Evolutionary conservation across 2,329 filamentous ascomycete species (phyloP), one percentile per base, ranked within the genome.

Genomic region (Scytalidium lignicola): DNA sequence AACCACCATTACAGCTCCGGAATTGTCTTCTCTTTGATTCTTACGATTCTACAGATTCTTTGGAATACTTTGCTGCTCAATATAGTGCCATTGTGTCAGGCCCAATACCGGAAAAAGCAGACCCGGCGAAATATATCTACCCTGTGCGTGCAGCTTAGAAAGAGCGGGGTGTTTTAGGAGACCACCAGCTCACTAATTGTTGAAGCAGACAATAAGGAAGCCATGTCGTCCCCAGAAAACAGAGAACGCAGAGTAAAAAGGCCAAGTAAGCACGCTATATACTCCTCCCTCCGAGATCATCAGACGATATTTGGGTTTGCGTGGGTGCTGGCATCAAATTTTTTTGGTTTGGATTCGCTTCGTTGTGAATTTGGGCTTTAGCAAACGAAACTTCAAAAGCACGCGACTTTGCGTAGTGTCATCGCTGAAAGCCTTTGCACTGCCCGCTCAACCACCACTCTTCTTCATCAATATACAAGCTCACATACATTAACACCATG

Each of bases 241-340:
- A 29, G 47, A 43, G 41, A 49, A 19, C 54, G 60, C 26, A 54
- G 52, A 15, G 52, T 62, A 8, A 65, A 65, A 53, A 55, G 62
- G 43, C 57, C 55, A 56, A 63, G 62, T 65, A 60, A 61, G 62
- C 49, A 54, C 37, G 13, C 19, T n/a, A 26, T 39, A n/a, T 26
- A 37, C 20, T 49, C 32, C 29, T 20, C 43, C 19, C 18, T 22
- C 18, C 21, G 32, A 19, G 26, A 37, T 22, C 7, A 26, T 37
- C n/a, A 22, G 19, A 15, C 26, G 29, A 19, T 45, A 19, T 45
- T 29, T 45, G 43, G 15, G 21, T 23, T 41, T 20, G 37, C 15
- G 15, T 8, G 18, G 40, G 17, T 41, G 3, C 3, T 19, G 13
- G 9, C 40, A 19, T 37, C 23, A 32, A 45, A 29, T 17, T 44